Evolutionary conservation across 306 rosid genomes (phyloP).

Genomic region (Fragaria ananassa): DNA sequence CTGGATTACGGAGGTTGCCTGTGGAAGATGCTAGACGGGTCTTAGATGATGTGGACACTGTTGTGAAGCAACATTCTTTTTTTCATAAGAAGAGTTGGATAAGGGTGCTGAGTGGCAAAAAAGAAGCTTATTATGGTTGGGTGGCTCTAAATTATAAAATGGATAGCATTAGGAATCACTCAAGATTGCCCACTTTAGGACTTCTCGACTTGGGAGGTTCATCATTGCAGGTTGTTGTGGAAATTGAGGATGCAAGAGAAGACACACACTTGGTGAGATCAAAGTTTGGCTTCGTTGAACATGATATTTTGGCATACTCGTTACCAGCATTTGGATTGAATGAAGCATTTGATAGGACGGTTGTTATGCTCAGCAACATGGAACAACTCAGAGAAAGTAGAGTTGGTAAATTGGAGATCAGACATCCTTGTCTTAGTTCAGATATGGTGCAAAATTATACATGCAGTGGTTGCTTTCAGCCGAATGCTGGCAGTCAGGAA

Average conservation of each 20-base stretch:
- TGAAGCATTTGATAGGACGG: constrained; percentile 79
- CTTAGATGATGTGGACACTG: constrained; percentile 52
- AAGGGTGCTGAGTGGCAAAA: constrained; percentile 79
- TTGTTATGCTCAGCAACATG: constrained; percentile 43
- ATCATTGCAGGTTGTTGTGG: constrained; percentile 71
- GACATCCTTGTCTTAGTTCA: constrained; percentile 68
- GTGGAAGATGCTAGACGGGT: constrained; percentile 37
- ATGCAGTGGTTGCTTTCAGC: constrained; percentile 47
- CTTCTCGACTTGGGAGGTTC: constrained; percentile 88
- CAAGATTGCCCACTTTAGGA: constrained; percentile 52
- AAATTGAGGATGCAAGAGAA: constrained; percentile 40
- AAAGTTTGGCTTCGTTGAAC: constrained; percentile 45
- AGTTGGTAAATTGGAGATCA: constrained; percentile 29
- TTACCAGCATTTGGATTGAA: constrained; percentile 71
- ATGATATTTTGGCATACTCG: constrained; percentile 46
- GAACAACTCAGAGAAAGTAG: constrained; percentile 26
- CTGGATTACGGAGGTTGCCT: constrained; percentile 64
- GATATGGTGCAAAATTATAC: constrained; percentile 50
- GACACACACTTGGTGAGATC: constrained; percentile 43
- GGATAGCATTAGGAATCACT: constrained; percentile 43
- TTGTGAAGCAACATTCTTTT: constrained; percentile 46
- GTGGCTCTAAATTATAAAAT: constrained; percentile 75
- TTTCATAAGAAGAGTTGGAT: constrained; percentile 56
- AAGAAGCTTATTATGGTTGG: constrained; percentile 93
- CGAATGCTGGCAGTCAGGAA: constrained; percentile 21